These are phyloP conservation scores for Dactylellina parvicollis DNA, from an alignment of 2,329 filamentous ascomycete species.

Conservation along the genomic window DNA sequence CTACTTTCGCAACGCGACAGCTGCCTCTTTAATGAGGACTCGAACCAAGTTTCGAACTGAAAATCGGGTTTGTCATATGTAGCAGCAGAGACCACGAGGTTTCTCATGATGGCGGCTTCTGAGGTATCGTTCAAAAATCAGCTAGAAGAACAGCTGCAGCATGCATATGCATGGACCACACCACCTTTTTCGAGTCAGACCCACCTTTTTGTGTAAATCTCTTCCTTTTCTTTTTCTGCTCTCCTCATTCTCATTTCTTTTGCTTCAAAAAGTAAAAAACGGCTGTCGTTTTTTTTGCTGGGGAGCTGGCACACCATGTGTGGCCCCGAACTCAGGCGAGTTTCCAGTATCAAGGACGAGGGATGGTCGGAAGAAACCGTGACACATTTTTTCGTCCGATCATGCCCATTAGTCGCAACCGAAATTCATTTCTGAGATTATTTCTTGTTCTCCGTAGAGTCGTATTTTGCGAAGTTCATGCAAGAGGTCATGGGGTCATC, in stretches of 20 bases:
- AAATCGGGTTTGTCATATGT: constrained; percentile 45
- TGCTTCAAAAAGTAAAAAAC: constrained; percentile 39
- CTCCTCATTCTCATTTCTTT: constrained; percentile 23
- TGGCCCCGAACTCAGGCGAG: constrained; percentile 27
- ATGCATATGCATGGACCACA: constrained; percentile 51
- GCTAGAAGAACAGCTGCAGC: constrained; percentile 41
- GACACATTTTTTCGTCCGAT: constrained; percentile 47
- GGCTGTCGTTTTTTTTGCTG: constrained; percentile 10
- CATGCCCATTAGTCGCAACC: constrained; percentile 9
- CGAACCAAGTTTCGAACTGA: constrained; percentile 26
- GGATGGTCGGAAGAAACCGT: constrained; percentile 47
- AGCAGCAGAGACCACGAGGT: constrained; percentile 43
- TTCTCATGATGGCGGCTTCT: constrained; percentile 24
- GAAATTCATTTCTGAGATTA: background rate
- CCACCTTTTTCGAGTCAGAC: constrained; percentile 46
- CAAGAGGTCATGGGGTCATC: constrained; percentile 53
- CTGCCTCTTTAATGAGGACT: background rate
- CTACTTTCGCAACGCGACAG: constrained; percentile 2
- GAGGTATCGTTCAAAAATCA: constrained; percentile 23
- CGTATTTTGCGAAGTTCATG: constrained; percentile 53
- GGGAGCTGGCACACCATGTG: constrained; percentile 11
- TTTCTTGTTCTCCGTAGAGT: constrained; percentile 8
- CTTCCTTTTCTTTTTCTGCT: constrained; percentile 19
- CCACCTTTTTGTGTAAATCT: constrained; percentile 30
- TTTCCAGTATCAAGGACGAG: constrained; percentile 13